A percentile compares a stretch with the other conserved stretches of the same genome.
Evolutionary conservation across 2,329 filamentous ascomycete genomes (phyloP).

Genomic region (Colletotrichum phormii): DNA sequence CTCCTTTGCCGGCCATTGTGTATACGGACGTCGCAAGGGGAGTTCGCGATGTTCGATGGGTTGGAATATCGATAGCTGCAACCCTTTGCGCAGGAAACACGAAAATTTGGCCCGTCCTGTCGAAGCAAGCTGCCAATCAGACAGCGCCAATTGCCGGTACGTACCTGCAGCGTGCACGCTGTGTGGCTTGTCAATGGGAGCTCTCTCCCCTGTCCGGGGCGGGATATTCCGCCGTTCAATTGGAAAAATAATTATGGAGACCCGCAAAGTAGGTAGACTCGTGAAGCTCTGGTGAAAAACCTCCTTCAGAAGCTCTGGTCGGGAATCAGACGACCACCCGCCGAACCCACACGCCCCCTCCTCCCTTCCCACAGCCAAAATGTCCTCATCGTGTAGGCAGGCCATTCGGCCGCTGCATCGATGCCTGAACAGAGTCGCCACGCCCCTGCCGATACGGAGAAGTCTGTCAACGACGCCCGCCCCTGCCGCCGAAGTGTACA

Average conservation of each 20-base stretch:
- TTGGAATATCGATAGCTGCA: constrained; percentile 1
- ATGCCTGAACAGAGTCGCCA: constrained; percentile 59
- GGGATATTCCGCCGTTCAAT: constrained; percentile 36
- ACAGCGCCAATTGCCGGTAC: constrained; percentile 8
- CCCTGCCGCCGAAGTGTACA: constrained; percentile 45
- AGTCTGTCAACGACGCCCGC: constrained; percentile 47
- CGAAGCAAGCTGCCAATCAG: constrained; percentile 30
- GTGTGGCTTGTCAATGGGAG: constrained; percentile 6
- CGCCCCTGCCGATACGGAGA: constrained; percentile 43
- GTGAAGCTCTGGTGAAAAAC: constrained; percentile 29
- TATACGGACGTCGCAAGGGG: constrained; percentile 22
- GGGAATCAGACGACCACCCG: constrained; percentile 1
- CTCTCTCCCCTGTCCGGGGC: constrained; percentile 28
- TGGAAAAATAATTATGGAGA: constrained; percentile 36
- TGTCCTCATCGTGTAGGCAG: constrained; percentile 69
- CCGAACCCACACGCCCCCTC: constrained; percentile 13
- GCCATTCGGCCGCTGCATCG: constrained; percentile 67
- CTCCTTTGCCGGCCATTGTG: constrained; percentile 59
- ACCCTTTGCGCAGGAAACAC: constrained; percentile 24
- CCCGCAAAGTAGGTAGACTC: constrained; percentile 27
- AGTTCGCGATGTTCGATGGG: constrained; percentile 15
- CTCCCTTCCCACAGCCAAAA: constrained; percentile 43
- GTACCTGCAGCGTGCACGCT: constrained; percentile 6
- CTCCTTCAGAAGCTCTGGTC: constrained; percentile 14
- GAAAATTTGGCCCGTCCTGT: constrained; percentile 37